Evolutionary conservation across 2,329 filamentous ascomycete genomes (phyloP).

Genomic region (Pleomassaria siparia): DNA sequence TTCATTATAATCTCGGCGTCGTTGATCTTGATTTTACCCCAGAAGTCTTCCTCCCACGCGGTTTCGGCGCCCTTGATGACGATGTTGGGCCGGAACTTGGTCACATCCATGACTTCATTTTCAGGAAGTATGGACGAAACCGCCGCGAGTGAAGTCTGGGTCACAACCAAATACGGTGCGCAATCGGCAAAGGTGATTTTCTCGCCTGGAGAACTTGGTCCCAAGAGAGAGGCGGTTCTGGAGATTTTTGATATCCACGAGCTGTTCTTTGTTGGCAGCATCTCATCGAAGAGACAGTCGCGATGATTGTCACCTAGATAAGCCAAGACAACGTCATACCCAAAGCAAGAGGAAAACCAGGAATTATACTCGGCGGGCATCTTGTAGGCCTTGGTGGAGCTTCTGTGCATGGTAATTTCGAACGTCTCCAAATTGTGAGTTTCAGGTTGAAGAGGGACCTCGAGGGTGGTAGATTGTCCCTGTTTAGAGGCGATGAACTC

Average conservation of each 20-base stretch:
- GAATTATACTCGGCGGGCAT: constrained; percentile 46
- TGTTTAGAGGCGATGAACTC: constrained; percentile 41
- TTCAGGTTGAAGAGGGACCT: constrained; percentile 46
- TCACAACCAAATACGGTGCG: constrained; percentile 73
- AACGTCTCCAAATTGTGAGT: constrained; percentile 37
- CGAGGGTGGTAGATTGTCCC: constrained; percentile 28
- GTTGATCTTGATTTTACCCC: constrained; percentile 43
- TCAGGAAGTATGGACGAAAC: constrained; percentile 53
- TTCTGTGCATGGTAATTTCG: constrained; percentile 48
- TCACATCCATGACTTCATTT: constrained; percentile 45
- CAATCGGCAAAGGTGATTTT: constrained; percentile 71
- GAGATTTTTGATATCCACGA: constrained; percentile 38
- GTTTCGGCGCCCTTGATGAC: constrained; percentile 44
- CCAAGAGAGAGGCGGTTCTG: constrained; percentile 17
- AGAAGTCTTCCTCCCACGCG: constrained; percentile 51
- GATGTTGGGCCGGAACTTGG: constrained; percentile 52
- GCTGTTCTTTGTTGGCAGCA: constrained; percentile 19
- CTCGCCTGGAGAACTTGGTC: constrained; percentile 10
- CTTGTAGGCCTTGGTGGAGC: constrained; percentile 45
- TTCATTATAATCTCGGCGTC: constrained; percentile 39
- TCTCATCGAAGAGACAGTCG: constrained; percentile 42
- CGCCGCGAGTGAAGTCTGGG: constrained; percentile 67
- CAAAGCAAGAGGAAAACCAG: constrained; percentile 50
- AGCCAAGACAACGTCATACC: constrained; percentile 45
- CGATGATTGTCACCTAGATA: constrained; percentile 48